Base-by-base conservation (phyloP, 352 stramenopile genomes). In the Thalassiosira hispida region DNA sequence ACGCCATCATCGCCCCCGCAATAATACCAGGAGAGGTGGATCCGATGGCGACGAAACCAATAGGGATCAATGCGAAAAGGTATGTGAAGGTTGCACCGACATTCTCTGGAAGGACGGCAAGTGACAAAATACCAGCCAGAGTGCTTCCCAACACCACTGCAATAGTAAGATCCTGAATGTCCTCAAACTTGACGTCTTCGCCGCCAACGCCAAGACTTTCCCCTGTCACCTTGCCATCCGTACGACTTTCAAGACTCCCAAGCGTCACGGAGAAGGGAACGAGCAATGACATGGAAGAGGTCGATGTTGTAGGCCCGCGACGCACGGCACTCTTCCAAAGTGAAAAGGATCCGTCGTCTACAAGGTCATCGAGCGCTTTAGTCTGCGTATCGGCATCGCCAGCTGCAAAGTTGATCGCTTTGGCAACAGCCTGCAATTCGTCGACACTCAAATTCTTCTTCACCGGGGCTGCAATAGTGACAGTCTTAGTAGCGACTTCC, bases 121-220 rank as follows among this genome's bases (percentile, higher is more conserved):
- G 51, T 1, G 76, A 42, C 2, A 63, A 47, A 18, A 92, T 71
- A 14, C 84, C 88, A 4, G 80, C 20, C 0, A 91, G 57, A 9
- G 77, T 81, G 51, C 51, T 79, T n/a, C 72, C 82, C 9, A 87
- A 49, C 5, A 81, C 79, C 0, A 93, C 81, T 23, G 52, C 80
- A 0, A 92, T 20, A 1, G 88, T 92, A 9, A 84, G 79, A 76
- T 91, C 84, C 61, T 85, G 90, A 76, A 93, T 91, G 67, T 93
- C 88, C 68, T 93, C 88, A 51, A 93, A 80, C 49, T 73, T 83
- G 12, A 93, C 85, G 69, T 90, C 77, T 23, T 83, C 79, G 22
- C 55, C 68, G 3, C 66, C 71, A 47, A 85, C 55, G 33, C 81
- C 81, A 29, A 93, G 69, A 51, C 74, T 78, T 31, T 83, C 46